Evolutionary conservation across 73 alveolate genomes (phyloP), one percentile per base, ranked within the genome.

Genomic region (Paramecium octaurelia): DNA sequence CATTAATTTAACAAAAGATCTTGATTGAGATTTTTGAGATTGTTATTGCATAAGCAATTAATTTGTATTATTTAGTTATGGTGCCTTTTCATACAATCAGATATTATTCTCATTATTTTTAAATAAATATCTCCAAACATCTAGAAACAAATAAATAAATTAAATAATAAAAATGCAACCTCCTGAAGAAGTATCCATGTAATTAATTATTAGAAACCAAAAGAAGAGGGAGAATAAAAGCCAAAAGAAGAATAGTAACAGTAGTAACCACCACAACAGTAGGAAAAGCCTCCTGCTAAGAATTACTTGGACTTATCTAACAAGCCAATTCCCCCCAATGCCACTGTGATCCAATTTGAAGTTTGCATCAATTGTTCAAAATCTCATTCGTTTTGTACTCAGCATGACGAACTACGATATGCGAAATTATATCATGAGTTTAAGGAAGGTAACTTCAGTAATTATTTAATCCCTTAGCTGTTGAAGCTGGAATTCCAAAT

Each of bases 401-500:
- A 80, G 21, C 91, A 80, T 48, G 91, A 80, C 23, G 70, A 80
- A 35, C 50, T 80, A 8, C 6, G 73, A 44, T 80, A 80, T 46
- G 91, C 91, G 8, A 42, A 80, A 80, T 43, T 80, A 23, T 80
- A 80, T 80, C 91, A 80, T 35, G 70, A 42, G 3, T 80, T 80
- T 23, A 31, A 80, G 75, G 43, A 40, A 20, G 43, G 91, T 80
- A 80, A 34, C 40, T 75, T 16, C 46, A 20, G 16, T 18, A 4
- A 18, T 20, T n/a, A 44, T 9, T 20, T 8, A 35, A 16, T 35
- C 40, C 8, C 46, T 8, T 43, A 80, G 91, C 46, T 23, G 73
- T 80, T 40, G 91, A 80, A 48, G 91, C 46, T 31, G 70, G 77
- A 40, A 80, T 80, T 46, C 91, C 91, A 44, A 36, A 64, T 43